Evolutionary conservation across 1,284 basidiomycete genomes (phyloP).

Genomic region (Marasmius tenuissimus): DNA sequence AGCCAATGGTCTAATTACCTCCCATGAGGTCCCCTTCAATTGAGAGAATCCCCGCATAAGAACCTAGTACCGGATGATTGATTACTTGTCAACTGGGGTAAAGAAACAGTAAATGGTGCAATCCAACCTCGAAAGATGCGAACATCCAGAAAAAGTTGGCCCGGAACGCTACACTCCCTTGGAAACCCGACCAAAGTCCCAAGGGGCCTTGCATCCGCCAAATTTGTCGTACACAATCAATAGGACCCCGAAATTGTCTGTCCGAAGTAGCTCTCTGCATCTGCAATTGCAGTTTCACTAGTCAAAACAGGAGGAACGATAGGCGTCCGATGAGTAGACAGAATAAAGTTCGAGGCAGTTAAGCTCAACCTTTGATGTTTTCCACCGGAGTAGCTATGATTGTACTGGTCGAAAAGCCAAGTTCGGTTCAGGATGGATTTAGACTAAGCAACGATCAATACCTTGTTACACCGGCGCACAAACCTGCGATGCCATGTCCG

Average conservation of each 20-base stretch:
- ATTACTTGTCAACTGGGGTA: constrained; percentile 11
- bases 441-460: constrained; percentile 21
- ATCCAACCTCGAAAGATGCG: constrained; percentile 54
- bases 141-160: constrained; percentile 75
- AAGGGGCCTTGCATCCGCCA: constrained; percentile 51
- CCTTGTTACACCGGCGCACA: constrained; percentile 79
- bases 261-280: constrained; percentile 52
- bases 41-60: constrained; percentile 58
- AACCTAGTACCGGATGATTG: constrained; percentile 31
- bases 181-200: constrained; percentile 68
- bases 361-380: constrained; percentile 57
- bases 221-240: constrained; percentile 60
- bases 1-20: constrained; percentile 34
- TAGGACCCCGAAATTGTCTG: constrained; percentile 63
- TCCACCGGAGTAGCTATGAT: constrained; percentile 74
- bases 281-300: constrained; percentile 80
- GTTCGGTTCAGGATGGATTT: not conserved
- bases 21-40: constrained; percentile 52
- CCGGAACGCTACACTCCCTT: constrained; percentile 61
- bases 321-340: constrained; percentile 1
- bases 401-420: constrained; percentile 36
- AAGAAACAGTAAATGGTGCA: constrained; percentile 4
- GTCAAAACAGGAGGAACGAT: constrained; percentile 11
- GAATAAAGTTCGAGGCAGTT: not conserved
- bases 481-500: constrained; percentile 68